Conservation (phyloP, 208 protist species). For the Zelonia costaricensis region DNA sequence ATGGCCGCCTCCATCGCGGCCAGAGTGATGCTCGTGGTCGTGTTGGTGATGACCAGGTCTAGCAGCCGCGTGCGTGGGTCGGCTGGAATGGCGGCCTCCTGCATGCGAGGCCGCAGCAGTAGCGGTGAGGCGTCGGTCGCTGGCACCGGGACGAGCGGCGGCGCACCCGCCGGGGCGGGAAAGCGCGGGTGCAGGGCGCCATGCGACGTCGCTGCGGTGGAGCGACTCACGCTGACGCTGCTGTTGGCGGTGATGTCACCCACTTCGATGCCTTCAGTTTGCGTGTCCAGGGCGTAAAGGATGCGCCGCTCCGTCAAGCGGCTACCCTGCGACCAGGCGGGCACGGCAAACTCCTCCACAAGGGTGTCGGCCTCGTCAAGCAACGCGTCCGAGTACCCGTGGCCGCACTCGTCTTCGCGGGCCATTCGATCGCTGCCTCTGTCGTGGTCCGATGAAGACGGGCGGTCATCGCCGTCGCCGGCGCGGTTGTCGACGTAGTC, state of each 20-base stretch:
- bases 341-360: conserved; percentile 1
- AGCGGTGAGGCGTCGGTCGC: neutral
- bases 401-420: too few relatives aligned
- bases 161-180: neutral
- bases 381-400: too few relatives aligned
- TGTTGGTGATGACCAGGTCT: conserved; percentile 57
- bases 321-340: conserved; percentile 6
- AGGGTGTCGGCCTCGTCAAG: neutral
- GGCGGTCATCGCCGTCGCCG: too few relatives aligned
- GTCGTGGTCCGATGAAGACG: too few relatives aligned
- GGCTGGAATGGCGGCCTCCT: conserved; percentile 18
- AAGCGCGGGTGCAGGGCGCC: neutral
- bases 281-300: neutral
- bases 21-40: conserved; percentile 43
- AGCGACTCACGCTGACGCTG: neutral
- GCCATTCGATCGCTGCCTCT: too few relatives aligned
- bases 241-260: neutral
- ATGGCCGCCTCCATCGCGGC: conserved; percentile 44
- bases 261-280: neutral
- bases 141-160: neutral
- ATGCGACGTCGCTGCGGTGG: neutral
- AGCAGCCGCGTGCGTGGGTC: conserved; percentile 64
- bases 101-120: conserved; percentile 13
- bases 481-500: too few relatives aligned
- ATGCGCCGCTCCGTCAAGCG: conserved; percentile 9